Conservation (phyloP, 768 basidiomycete genomes). For the Tremella fuciformis region DNA sequence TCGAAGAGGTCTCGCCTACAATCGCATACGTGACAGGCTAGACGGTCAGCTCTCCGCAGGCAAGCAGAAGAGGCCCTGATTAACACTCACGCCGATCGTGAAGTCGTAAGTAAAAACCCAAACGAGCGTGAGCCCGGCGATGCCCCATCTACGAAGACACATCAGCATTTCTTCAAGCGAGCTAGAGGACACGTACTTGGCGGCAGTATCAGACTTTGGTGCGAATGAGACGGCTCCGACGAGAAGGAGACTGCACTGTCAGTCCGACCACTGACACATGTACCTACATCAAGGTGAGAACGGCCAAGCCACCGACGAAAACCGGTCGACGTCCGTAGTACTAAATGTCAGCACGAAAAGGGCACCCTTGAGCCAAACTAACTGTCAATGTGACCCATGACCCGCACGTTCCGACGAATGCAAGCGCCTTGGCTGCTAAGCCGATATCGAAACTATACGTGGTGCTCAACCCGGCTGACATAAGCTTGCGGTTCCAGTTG, state of each 20-base stretch:
- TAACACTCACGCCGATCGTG: constrained; percentile 25
- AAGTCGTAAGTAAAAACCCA: constrained; percentile 31
- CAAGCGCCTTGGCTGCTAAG: constrained; percentile 40
- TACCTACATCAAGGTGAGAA: too few relatives aligned
- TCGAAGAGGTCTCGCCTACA: constrained; percentile 29
- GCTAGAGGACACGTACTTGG: too few relatives aligned
- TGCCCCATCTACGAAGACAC: constrained; percentile 16
- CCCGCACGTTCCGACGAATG: constrained; percentile 26
- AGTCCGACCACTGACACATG: too few relatives aligned
- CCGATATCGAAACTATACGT: constrained; percentile 29
- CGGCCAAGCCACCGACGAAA: constrained; percentile 20
- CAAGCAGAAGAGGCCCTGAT: too few relatives aligned
- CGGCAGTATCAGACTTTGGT: too few relatives aligned
- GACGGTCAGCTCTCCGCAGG: too few relatives aligned
- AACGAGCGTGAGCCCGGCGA: neutral
- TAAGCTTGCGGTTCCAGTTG: too few relatives aligned
- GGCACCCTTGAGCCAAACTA: too few relatives aligned
- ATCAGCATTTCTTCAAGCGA: too few relatives aligned
- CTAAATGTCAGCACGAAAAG: too few relatives aligned
- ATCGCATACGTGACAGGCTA: constrained; percentile 21
- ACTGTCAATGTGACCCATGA: constrained; percentile 36
- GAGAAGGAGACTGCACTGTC: too few relatives aligned
- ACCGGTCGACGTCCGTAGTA: constrained; percentile 44
- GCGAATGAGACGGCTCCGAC: too few relatives aligned
- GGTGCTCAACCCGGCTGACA: constrained; percentile 35